These are phyloP conservation scores for Trichoderma sp. DNA, from an alignment of 2,329 filamentous ascomycete species.

Conservation along the genomic window DNA sequence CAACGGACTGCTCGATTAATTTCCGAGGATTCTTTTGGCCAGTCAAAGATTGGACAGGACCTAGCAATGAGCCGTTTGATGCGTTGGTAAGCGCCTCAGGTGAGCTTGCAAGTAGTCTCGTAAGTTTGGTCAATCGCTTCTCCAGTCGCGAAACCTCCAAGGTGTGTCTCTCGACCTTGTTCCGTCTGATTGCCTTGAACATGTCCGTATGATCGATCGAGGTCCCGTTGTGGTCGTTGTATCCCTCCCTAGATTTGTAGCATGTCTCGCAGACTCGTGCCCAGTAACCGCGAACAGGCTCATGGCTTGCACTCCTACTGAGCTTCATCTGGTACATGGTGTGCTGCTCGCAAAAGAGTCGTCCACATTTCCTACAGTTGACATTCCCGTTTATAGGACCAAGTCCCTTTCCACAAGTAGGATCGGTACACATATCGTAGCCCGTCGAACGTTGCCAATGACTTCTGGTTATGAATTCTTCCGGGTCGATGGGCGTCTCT, in stretches of 20 bases:
- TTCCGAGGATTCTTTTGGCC: constrained; percentile 75
- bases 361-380: constrained; percentile 91
- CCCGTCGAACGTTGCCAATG: constrained; percentile 83
- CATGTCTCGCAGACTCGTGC: constrained; percentile 98
- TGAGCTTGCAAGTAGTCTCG: constrained; percentile 73
- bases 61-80: constrained; percentile 52
- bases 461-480: constrained; percentile 79
- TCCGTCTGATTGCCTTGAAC: constrained; percentile 69
- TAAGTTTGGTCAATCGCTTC: constrained; percentile 87
- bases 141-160: constrained; percentile 87
- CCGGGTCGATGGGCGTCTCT: constrained; percentile 63
- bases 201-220: constrained; percentile 67
- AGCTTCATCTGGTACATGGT: constrained; percentile 99
- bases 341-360: constrained; percentile 92
- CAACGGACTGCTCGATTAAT: constrained; percentile 81
- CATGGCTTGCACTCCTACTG: constrained; percentile 81
- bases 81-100: constrained; percentile 58
- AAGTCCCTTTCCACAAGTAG: constrained; percentile 75
- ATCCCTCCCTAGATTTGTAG: constrained; percentile 93
- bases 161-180: constrained; percentile 77
- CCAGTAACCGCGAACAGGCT: constrained; percentile 88
- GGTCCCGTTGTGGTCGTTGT: constrained; percentile 80
- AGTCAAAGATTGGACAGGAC: constrained; percentile 58
- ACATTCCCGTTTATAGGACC: constrained; percentile 78
- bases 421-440: constrained; percentile 82